phyloP scores from a whole-genome alignment of 2,329 filamentous ascomycete genomes.

The Orbilia quercus region DNA sequence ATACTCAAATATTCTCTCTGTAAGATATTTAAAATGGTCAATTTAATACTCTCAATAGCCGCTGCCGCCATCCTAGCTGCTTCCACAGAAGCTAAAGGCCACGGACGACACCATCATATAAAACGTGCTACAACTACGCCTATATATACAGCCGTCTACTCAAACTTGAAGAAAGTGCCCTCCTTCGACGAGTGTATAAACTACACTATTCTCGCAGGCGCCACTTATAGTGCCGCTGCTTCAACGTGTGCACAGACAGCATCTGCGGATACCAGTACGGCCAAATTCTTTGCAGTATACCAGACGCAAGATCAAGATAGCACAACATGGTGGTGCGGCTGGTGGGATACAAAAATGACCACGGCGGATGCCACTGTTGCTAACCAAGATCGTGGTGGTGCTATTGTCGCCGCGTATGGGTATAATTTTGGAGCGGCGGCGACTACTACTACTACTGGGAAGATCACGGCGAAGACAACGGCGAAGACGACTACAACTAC shows the following conservation, averaged over 20 bases:
- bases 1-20: background rate
- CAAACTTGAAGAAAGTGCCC: constrained; percentile 24
- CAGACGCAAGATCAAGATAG: constrained; percentile 10
- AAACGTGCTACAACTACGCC: constrained; percentile 17
- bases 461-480: background rate
- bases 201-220: constrained; percentile 1
- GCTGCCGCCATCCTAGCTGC: background rate
- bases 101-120: constrained; percentile 17
- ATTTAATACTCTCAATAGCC: constrained; percentile 2
- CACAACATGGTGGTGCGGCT: constrained; percentile 38
- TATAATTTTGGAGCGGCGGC: constrained; percentile 22
- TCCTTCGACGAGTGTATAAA: constrained; percentile 38
- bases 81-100: constrained; percentile 7
- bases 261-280: background rate
- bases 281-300: constrained; percentile 36
- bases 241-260: constrained; percentile 13
- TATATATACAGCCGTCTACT: constrained; percentile 20
- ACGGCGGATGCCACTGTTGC: constrained; percentile 9
- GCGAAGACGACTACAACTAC: constrained; percentile 14
- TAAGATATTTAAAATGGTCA: constrained; percentile 17
- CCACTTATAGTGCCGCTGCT: constrained; percentile 8
- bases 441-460: constrained; percentile 4
- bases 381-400: constrained; percentile 19
- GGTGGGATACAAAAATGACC: constrained; percentile 20
- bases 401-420: constrained; percentile 24